Evolutionary conservation across 2,329 filamentous ascomycete species (phyloP).

Genomic region (Sarocladiaceae sp.): DNA sequence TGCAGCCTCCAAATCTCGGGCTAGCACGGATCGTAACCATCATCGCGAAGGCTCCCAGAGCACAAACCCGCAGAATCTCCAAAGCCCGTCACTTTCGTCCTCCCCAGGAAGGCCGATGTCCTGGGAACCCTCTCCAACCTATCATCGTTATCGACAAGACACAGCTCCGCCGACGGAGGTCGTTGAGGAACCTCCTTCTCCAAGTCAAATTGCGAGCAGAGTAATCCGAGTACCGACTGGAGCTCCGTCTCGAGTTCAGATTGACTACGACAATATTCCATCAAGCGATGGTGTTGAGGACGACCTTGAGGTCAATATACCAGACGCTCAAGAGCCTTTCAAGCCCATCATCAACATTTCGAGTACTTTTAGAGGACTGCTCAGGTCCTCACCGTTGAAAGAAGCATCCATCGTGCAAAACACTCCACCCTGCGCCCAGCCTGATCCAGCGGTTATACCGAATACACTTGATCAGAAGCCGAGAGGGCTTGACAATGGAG

Average conservation of each 20-base stretch:
- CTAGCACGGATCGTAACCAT: not conserved
- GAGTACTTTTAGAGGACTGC: not conserved
- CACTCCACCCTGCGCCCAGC: slow-evolving; percentile 21
- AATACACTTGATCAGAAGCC: slow-evolving; percentile 10
- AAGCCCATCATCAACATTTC: not conserved
- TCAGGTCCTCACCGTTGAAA: not conserved
- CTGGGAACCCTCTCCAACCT: slow-evolving; percentile 4
- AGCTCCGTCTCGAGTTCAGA: not conserved
- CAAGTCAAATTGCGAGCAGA: not conserved
- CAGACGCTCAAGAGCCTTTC: slow-evolving; percentile 20
- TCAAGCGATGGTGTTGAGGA: slow-evolving; percentile 25
- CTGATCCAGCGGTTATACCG: slow-evolving; percentile 13
- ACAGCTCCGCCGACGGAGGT: not conserved
- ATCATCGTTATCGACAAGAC: not conserved
- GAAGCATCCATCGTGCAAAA: slow-evolving; percentile 7
- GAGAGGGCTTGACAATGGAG: not conserved
- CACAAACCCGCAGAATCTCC: slow-evolving; percentile 1
- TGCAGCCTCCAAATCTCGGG: not conserved
- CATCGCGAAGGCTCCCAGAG: not conserved
- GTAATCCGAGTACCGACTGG: not conserved
- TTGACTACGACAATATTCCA: slow-evolving; percentile 13
- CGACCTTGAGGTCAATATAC: slow-evolving; percentile 31
- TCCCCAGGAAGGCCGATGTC: slow-evolving; percentile 11
- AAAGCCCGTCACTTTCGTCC: slow-evolving; percentile 2
- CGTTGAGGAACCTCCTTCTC: not conserved